phyloP scores from a whole-genome alignment of 108 stramenopile genomes.

The Skeletonema costatum region DNA sequence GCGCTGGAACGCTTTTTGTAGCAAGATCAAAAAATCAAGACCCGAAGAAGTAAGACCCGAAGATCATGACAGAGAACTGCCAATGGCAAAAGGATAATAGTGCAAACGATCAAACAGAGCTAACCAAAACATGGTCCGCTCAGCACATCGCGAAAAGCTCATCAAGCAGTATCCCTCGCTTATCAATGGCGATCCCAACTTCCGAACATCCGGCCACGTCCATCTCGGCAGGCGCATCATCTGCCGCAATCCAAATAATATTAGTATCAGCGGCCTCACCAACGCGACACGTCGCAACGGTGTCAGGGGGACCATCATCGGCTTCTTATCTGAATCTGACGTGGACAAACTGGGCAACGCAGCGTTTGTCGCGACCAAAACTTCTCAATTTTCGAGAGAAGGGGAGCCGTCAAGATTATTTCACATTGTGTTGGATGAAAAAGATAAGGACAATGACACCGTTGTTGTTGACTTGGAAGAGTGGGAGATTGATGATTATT shows the following conservation, averaged over 20 bases:
- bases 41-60: no score
- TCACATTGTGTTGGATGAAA: constrained; percentile 20
- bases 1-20: no score
- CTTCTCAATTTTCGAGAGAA: neutral
- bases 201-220: neutral
- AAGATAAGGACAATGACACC: neutral
- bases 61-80: no score
- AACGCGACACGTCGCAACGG: neutral
- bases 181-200: neutral
- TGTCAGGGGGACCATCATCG: constrained; percentile 17
- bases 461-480: constrained; percentile 24
- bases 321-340: constrained; percentile 20
- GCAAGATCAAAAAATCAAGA: no score
- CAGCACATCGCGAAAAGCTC: neutral
- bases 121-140: neutral
- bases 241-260: neutral
- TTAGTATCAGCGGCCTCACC: neutral
- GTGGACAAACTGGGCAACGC: constrained; percentile 14
- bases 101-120: no score
- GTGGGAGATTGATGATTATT: constrained; percentile 21
- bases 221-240: neutral
- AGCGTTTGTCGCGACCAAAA: constrained; percentile 14
- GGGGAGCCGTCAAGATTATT: constrained; percentile 17
- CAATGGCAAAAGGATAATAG: neutral
- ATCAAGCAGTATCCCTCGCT: neutral